Evolutionary conservation across 31 red algal genomes (phyloP), one percentile per base, ranked within the genome.

Genomic region (Odonthalia washingtoniensis): DNA sequence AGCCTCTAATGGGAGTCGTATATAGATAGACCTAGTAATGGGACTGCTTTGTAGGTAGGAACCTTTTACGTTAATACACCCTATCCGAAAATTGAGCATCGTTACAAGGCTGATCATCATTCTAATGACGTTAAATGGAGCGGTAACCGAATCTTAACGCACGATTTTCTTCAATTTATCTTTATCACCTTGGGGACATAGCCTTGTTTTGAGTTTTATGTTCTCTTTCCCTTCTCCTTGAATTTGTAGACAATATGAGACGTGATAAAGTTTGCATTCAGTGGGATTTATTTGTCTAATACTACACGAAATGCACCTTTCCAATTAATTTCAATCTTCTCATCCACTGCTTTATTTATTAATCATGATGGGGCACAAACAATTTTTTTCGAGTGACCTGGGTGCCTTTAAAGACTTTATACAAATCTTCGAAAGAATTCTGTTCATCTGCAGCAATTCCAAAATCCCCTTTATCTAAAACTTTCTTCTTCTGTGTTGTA

Each of bases 321-420:
- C 81, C 81, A 84, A 24, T 32, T 73, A 31, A 17, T 28, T 16
- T 72, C 6, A 26, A 44, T 17, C 33, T 84, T 62, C 40, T 72
- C 12, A 18, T 72, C 24, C 5, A 84, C 31, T 24, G 64, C 64
- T 73, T 84, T 46, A 39, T 70, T 18, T 18, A 84, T 33, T 4
- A 46, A 9, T 62, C 66, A 84, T 28, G 64, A 39, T 46, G 66
- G 81, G 5, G 32, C 81, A 27, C 6, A 84, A 4, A 36, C 63
- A 30, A 84, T 67, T 37, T 27, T 81, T 81, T 16, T 67, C 18
- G n/a, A n/a, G n/a, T n/a, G n/a, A n/a, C n/a, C n/a, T n/a, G n/a
- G n/a, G n/a, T n/a, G n/a, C n/a, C n/a, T n/a, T n/a, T n/a, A n/a
- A n/a, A n/a, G n/a, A n/a, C n/a, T n/a, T n/a, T n/a, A n/a, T n/a